These are phyloP conservation scores for Forsythia suspensa DNA, from an alignment of 257 asterid genomes.

Conservation along the genomic window DNA sequence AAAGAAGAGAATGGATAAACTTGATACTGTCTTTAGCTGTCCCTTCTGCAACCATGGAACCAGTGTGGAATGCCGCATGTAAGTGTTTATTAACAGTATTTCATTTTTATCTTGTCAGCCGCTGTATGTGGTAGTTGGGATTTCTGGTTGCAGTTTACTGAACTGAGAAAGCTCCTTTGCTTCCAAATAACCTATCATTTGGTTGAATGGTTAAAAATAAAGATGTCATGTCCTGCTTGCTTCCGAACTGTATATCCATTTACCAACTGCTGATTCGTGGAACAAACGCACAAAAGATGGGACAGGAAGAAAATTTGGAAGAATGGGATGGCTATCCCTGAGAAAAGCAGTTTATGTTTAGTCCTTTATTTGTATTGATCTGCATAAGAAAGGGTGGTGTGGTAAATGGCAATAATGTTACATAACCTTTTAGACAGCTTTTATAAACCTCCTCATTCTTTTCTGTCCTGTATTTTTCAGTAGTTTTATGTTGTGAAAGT, in stretches of 20 bases:
- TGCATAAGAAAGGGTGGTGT: neutral
- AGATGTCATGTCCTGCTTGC: neutral
- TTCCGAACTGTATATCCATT: neutral
- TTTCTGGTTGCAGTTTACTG: neutral
- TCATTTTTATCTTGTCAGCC: neutral
- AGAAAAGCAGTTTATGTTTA: neutral
- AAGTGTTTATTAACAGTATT: slow-evolving; percentile 15
- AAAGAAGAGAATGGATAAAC: slow-evolving; percentile 92
- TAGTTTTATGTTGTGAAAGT: neutral
- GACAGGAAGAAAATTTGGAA: neutral
- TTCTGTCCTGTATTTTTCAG: neutral
- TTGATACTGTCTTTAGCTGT: slow-evolving; percentile 91
- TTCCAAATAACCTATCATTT: neutral
- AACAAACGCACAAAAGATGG: neutral
- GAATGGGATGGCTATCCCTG: neutral
- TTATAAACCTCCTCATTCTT: neutral
- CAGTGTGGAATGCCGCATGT: slow-evolving; percentile 93
- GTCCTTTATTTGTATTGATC: neutral
- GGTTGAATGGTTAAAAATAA: neutral
- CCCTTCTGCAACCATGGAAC: slow-evolving; percentile 93
- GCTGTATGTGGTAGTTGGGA: too few species aligned
- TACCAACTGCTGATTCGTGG: neutral
- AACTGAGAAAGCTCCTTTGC: neutral
- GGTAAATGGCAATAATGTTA: neutral
- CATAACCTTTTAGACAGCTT: neutral